Evolutionary conservation across 2,329 filamentous ascomycete genomes (phyloP), one percentile per base, ranked within the genome.

Genomic region (Macrophomina pseudophaseolina): DNA sequence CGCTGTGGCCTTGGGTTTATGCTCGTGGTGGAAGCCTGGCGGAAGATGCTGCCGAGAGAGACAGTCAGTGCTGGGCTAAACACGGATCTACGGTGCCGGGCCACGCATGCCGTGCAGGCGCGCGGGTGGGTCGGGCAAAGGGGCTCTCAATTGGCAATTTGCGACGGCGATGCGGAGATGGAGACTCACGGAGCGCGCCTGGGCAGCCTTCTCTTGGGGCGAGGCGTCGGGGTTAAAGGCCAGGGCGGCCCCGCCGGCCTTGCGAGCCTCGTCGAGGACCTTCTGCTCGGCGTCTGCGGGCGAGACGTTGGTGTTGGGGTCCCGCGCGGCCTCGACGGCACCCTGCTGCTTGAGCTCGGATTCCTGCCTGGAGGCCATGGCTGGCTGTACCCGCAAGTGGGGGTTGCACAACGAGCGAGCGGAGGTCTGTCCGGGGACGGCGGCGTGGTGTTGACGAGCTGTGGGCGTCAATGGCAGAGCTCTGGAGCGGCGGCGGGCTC

Each of bases 201-300:
- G 91, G 38, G 90, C 90, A 68, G 87, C 90, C 83, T 99, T 99
- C 79, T 97, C 86, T 76, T 93, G 92, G 0, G 90, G 86, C 51
- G 85, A 90, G 49, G 93, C 94, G 82, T 97, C 82, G 0, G 95
- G 93, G 75, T 99, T 87, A 81, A 98, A 99, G 69, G 89, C 87
- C 76, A 91, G 95, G 70, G 93, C 94, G 35, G 90, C 82, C 30
- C 91, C 87, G 49, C 95, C 95, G 12, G 90, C 92, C 73, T 91
- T 90, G 74, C 85, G 88, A 71, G 92, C 92, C 78, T 97, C 89
- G 64, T 91, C 84, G 32, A 97, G 85, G 58, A 97, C 85, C 72
- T 87, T 87, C 71, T 87, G 84, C 80, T 97, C 86, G 38, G 91
- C 91, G 70, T 90, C 88, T 48, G 91, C 86, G 54, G 92, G 84